Base-by-base conservation (phyloP, 495 filamentous ascomycete genomes). In the Podospora fimiseda region DNA sequence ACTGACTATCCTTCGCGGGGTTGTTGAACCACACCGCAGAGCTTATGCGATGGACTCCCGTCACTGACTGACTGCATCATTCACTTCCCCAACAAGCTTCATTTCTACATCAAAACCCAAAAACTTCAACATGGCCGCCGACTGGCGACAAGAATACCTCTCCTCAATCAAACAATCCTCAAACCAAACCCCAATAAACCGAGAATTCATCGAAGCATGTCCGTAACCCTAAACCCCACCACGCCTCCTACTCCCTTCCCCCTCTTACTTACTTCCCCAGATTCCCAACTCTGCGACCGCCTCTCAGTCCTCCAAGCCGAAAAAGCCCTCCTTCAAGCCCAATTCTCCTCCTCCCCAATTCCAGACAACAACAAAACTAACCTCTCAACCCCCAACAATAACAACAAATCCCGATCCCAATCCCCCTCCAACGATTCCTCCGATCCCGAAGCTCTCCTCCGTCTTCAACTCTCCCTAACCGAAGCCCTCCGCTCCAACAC, bases 401-500 rank as follows among this genome's bases (percentile, higher is more conserved):
- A 22, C 11, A 49, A 44, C 18, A 30, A 33, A 42, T 22, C 53
- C 30, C 15, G 41, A 40, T n/a, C 36, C 50, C 22, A 38, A 27
- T 43, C 65, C 19, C 43, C 63, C 21, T 39, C 60, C 40, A 30
- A 56, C 20, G 36, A 56, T 22, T 23, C 62, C 15, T 41, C 64
- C 46, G 71, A 66, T 15, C 65, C 51, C 7, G 42, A 64, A 8
- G 56, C 69, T 38, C 59, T 79, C 6, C 66, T 76, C 15, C 73
- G 77, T 36, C 69, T 84, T 1, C 74, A 80, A 13, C 65, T 80
- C 37, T 86, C 92, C 22, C 72, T 92, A 2, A 75, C 80, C 7
- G 85, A 85, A 66, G 86, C 89, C n/a, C 80, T 91, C 44, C 84
- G 86, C 27, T 81, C 83, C 13, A 83, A 85, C 41, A 75, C 78